These are phyloP conservation scores for Crithidia expoeki DNA, from an alignment of 208 protist species.

Conservation along the genomic window DNA sequence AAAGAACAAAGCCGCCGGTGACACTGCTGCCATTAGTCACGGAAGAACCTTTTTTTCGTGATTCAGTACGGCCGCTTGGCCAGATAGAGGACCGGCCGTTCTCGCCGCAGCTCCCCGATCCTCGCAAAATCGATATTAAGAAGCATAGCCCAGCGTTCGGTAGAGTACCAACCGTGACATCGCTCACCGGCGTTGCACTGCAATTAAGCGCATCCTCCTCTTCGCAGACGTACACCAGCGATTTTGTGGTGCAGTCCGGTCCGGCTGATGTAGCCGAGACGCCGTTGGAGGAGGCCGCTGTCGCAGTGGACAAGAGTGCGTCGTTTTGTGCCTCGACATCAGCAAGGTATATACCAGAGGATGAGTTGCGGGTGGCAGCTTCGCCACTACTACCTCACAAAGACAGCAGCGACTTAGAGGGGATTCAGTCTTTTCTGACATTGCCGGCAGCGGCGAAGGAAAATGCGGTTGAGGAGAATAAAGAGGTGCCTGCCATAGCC, in stretches of 20 bases:
- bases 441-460: too few relatives aligned
- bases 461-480: neutral
- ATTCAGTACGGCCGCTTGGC: neutral
- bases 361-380: neutral
- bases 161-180: neutral
- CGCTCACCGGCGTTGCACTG: neutral
- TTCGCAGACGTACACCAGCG: conserved; percentile 10
- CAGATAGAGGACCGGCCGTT: neutral
- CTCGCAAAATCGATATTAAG: neutral
- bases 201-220: conserved; percentile 19
- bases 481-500: neutral
- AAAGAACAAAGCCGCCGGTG: too few relatives aligned
- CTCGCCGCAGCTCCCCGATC: conserved; percentile 2
- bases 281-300: neutral
- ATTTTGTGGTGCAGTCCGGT: conserved; percentile 22
- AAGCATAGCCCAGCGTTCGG: neutral
- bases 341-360: neutral
- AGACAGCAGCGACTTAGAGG: neutral
- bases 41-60: neutral
- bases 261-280: neutral
- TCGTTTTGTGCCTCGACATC: neutral
- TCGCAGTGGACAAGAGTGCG: conserved; percentile 9
- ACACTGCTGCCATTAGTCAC: neutral
- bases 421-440: neutral
- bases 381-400: neutral